A percentile compares a stretch with the other conserved stretches of the same genome.
Evolutionary conservation across 371 early-diverging fungal genomes (phyloP).

Genomic region (Mucor indicus): DNA sequence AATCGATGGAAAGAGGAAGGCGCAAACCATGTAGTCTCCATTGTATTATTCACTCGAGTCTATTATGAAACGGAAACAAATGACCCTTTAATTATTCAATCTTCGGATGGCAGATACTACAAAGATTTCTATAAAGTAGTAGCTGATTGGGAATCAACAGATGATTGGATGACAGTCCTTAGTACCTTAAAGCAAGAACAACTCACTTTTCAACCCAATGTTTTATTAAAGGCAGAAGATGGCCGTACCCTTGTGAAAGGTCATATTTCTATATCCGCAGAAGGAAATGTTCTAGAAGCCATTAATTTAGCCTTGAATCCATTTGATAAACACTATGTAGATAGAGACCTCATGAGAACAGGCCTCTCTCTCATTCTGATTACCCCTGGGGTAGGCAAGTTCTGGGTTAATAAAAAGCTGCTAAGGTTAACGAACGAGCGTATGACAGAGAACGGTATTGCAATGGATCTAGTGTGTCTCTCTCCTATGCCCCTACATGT

Average conservation of each 20-base stretch:
- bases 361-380: slow-evolving; percentile 89
- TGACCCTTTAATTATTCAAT: slow-evolving; percentile 47
- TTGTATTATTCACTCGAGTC: slow-evolving; percentile 89
- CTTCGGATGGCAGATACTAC: slow-evolving; percentile 62
- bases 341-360: slow-evolving; percentile 89
- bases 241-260: slow-evolving; percentile 58
- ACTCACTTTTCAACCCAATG: slow-evolving; percentile 75
- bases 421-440: slow-evolving; percentile 92
- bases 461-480: slow-evolving; percentile 92
- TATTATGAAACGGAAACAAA: slow-evolving; percentile 60
- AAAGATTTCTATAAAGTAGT: slow-evolving; percentile 95
- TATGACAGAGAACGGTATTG: slow-evolving; percentile 92
- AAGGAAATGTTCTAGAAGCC: slow-evolving; percentile 94
- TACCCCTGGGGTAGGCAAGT: slow-evolving; percentile 87
- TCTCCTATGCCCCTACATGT: slow-evolving; percentile 87
- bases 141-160: slow-evolving; percentile 87
- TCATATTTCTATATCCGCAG: slow-evolving; percentile 70
- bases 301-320: slow-evolving; percentile 94
- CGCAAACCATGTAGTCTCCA: slow-evolving; percentile 93
- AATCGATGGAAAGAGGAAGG: slow-evolving; percentile 79
- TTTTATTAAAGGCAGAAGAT: slow-evolving; percentile 60
- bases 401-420: slow-evolving; percentile 82
- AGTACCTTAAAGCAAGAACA: slow-evolving; percentile 80
- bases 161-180: slow-evolving; percentile 83
- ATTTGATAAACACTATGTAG: slow-evolving; percentile 90